Conservation (phyloP, 106 monocot species). For the Amphibolis antarctica region DNA sequence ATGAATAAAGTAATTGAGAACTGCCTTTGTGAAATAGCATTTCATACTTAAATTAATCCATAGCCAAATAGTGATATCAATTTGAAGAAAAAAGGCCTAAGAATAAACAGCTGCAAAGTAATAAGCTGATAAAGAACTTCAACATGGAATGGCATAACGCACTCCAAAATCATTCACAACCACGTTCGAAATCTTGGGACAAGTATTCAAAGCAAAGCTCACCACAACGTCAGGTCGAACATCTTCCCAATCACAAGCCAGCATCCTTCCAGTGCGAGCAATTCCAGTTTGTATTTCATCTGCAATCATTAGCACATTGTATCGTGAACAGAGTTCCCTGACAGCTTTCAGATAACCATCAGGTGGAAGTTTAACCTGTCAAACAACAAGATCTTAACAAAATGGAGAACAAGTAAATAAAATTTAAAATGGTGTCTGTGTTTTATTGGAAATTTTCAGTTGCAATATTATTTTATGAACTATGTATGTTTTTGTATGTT, state of each 20-base stretch:
- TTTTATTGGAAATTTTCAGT: too few relatives aligned
- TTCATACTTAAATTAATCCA: too few relatives aligned
- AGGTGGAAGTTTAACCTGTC: slow-evolving; percentile 83
- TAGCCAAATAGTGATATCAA: too few relatives aligned
- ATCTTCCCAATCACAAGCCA: slow-evolving; percentile 92
- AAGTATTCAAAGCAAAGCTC: slow-evolving; percentile 5
- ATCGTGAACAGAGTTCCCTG: slow-evolving; percentile 66
- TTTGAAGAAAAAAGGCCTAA: too few relatives aligned
- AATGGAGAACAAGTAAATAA: not conserved
- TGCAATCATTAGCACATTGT: slow-evolving; percentile 89
- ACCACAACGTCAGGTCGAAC: slow-evolving; percentile 93
- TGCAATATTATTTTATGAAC: too few relatives aligned
- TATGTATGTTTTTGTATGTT: too few relatives aligned
- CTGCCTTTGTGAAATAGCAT: not conserved
- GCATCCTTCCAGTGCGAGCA: slow-evolving; percentile 76
- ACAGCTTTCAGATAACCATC: slow-evolving; percentile 85
- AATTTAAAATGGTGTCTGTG: not conserved
- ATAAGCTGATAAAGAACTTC: too few relatives aligned
- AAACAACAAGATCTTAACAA: not conserved
- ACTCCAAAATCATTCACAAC: not conserved
- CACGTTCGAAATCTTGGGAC: not conserved
- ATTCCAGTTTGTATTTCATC: slow-evolving; percentile 99
- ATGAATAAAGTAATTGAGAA: not conserved
- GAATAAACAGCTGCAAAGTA: too few relatives aligned
- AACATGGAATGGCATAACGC: not conserved